Conservation (phyloP, 1,139 yeast genomes). For the Magnusiomyces fungicola region DNA sequence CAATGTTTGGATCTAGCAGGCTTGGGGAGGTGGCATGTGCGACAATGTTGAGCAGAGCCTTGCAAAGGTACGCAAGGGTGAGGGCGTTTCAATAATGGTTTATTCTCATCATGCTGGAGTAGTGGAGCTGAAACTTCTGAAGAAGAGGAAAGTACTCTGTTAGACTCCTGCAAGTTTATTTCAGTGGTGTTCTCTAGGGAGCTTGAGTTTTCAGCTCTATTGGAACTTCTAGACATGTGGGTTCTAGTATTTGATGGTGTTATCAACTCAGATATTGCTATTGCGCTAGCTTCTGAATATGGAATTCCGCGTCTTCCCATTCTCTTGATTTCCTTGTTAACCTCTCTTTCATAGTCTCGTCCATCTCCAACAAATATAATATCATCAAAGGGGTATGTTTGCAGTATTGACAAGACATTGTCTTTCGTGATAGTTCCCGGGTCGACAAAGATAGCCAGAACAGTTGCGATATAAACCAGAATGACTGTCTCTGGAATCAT, state of each 20-base stretch:
- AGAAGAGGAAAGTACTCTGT: no score
- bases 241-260: no score
- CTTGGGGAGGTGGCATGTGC: slow-evolving; percentile 60
- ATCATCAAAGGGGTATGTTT: slow-evolving; percentile 43
- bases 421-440: slow-evolving; percentile 44
- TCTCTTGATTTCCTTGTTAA: background rate
- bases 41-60: slow-evolving; percentile 31
- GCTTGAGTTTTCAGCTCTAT: no score
- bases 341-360: background rate
- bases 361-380: slow-evolving; percentile 25
- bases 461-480: slow-evolving; percentile 38
- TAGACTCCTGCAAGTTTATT: no score
- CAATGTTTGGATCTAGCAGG: slow-evolving; percentile 93
- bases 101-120: no score
- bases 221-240: no score
- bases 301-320: background rate
- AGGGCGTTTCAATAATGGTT: no score
- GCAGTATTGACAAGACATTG: slow-evolving; percentile 25
- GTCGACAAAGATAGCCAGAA: slow-evolving; percentile 43
- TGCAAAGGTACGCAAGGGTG: slow-evolving; percentile 1
- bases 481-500: slow-evolving; percentile 20
- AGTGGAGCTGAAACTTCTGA: no score
- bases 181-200: no score
- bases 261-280: no score
- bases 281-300: no score